These are phyloP conservation scores for Senna tora DNA, from an alignment of 306 rosid species.

Conservation along the genomic window DNA sequence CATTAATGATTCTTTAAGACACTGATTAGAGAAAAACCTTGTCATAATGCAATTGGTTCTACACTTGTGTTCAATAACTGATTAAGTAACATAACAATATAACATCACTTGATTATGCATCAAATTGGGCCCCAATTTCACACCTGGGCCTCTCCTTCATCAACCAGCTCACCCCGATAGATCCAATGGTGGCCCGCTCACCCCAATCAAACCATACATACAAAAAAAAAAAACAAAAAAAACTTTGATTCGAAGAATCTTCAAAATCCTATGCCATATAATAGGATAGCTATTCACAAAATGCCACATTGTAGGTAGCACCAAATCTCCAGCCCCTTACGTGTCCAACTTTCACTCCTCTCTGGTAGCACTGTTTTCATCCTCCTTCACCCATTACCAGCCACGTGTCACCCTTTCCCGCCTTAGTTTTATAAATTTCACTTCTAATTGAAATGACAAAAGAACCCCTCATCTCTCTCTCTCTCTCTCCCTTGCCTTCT, in stretches of 20 bases:
- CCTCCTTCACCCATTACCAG: constrained; percentile 1
- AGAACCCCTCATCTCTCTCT: background rate
- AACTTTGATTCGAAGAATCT: background rate
- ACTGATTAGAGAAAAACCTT: too few relatives aligned
- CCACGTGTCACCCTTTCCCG: constrained; percentile 13
- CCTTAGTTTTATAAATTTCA: background rate
- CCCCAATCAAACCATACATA: background rate
- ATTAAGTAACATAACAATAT: too few relatives aligned
- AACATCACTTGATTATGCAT: background rate
- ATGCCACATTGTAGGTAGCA: background rate
- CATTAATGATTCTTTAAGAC: too few relatives aligned
- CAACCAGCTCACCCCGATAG: background rate
- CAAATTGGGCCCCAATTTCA: background rate
- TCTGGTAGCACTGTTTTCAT: background rate
- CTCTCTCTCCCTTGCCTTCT: background rate
- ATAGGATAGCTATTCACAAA: background rate
- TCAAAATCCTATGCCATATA: background rate
- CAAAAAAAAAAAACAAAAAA: too few relatives aligned
- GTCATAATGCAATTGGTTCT: background rate
- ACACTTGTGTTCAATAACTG: too few relatives aligned
- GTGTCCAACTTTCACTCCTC: background rate
- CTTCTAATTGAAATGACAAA: background rate
- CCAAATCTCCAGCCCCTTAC: background rate
- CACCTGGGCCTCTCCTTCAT: background rate
- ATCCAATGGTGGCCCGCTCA: background rate